Conservation (phyloP, 2,329 filamentous ascomycete species). For the Aspergillus awamori region DNA sequence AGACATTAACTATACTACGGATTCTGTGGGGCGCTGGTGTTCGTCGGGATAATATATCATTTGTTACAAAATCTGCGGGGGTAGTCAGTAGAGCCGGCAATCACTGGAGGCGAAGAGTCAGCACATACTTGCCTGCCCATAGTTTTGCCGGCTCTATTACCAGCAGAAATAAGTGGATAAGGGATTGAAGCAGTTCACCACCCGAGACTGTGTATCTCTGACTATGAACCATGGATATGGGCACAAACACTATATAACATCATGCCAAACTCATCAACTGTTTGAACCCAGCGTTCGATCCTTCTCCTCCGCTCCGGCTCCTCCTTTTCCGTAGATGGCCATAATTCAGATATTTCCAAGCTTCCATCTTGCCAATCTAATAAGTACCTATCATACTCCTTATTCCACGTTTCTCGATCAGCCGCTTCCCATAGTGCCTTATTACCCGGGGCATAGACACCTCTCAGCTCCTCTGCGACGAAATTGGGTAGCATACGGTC, state of each 20-base stretch:
- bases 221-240: slow-evolving; percentile 34
- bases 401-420: slow-evolving; percentile 46
- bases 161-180: too few species aligned
- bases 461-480: slow-evolving; percentile 53
- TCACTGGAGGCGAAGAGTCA: too few species aligned
- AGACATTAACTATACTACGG: too few species aligned
- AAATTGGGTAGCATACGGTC: slow-evolving; percentile 52
- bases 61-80: too few species aligned
- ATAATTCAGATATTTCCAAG: slow-evolving; percentile 56
- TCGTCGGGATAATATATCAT: too few species aligned
- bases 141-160: too few species aligned
- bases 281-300: slow-evolving; percentile 55
- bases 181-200: too few species aligned
- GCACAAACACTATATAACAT: slow-evolving; percentile 52
- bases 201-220: too few species aligned
- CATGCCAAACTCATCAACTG: slow-evolving; percentile 57
- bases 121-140: too few species aligned
- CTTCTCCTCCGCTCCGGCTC: slow-evolving; percentile 39
- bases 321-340: slow-evolving; percentile 44
- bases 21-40: too few species aligned
- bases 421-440: slow-evolving; percentile 50
- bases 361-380: slow-evolving; percentile 46
- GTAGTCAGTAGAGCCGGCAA: too few species aligned
- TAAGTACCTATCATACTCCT: slow-evolving; percentile 48
- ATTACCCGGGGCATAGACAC: slow-evolving; percentile 47